Evolutionary conservation across 345 rosid genomes (phyloP).

Genomic region (Crucihimalaya himalaica): DNA sequence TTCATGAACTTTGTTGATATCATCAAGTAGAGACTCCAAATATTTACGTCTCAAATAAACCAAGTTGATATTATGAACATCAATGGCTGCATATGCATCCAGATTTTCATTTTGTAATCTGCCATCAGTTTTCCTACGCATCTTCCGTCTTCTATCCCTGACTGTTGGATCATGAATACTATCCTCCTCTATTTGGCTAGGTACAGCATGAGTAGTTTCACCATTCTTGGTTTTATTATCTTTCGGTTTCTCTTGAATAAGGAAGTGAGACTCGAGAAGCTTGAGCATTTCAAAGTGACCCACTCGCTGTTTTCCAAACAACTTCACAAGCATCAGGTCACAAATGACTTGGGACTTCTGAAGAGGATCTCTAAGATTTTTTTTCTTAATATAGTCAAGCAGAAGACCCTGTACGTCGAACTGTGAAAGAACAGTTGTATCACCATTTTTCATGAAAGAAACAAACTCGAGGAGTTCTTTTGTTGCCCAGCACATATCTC

Average conservation of each 20-base stretch:
- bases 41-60: conserved; percentile 68
- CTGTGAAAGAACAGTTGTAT: conserved; percentile 56
- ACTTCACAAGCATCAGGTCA: conserved; percentile 64
- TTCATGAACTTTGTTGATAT: conserved; percentile 63
- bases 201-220: conserved; percentile 43
- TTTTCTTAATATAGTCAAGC: conserved; percentile 64
- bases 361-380: conserved; percentile 76
- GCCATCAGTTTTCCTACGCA: conserved; percentile 50
- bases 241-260: conserved; percentile 50
- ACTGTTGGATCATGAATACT: conserved; percentile 39
- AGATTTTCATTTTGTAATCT: conserved; percentile 45
- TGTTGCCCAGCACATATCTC: conserved; percentile 72
- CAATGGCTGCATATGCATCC: conserved; percentile 79
- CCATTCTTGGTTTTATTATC: conserved; percentile 37
- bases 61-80: conserved; percentile 78
- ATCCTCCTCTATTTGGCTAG: conserved; percentile 41
- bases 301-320: conserved; percentile 68
- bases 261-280: conserved; percentile 81
- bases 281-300: conserved; percentile 90
- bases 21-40: conserved; percentile 69
- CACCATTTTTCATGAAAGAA: conserved; percentile 74
- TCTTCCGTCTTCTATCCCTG: conserved; percentile 57
- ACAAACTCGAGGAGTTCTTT: conserved; percentile 85
- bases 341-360: conserved; percentile 71
- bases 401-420: conserved; percentile 74